Evolutionary conservation across 768 basidiomycete genomes (phyloP).

Genomic region (Suillus paluster): DNA sequence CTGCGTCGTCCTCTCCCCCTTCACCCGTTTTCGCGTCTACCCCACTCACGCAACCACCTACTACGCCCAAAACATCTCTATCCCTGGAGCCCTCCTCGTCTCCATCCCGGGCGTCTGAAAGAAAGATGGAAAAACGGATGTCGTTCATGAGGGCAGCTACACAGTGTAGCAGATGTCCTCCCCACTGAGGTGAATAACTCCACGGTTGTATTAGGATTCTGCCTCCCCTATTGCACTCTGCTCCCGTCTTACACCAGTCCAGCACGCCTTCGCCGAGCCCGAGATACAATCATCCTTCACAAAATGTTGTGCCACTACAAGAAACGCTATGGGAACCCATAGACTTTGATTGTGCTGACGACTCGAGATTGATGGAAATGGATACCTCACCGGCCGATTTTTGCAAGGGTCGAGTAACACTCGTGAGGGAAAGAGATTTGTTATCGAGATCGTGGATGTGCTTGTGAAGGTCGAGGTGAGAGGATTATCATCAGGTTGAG

Average conservation of each 20-base stretch:
- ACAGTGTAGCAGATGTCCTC: no score
- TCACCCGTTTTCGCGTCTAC: no score
- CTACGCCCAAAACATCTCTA: no score
- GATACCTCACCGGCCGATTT: constrained; percentile 46
- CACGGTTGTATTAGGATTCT: constrained; percentile 26
- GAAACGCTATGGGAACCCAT: constrained; percentile 57
- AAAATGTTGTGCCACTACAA: constrained; percentile 49
- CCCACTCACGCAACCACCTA: no score
- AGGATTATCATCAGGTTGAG: constrained; percentile 47
- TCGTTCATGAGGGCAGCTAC: constrained; percentile 52
- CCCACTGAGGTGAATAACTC: constrained; percentile 19
- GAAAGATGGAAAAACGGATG: constrained; percentile 54
- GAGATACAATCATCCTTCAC: constrained; percentile 51
- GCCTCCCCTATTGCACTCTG: constrained; percentile 27
- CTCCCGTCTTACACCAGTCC: constrained; percentile 19
- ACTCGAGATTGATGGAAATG: constrained; percentile 43
- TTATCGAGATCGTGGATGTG: constrained; percentile 47
- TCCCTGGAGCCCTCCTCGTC: no score
- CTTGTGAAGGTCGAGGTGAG: constrained; percentile 45
- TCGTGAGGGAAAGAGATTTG: constrained; percentile 50
- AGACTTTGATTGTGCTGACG: constrained; percentile 71
- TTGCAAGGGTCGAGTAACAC: constrained; percentile 42
- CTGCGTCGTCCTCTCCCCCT: no score
- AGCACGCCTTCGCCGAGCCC: constrained; percentile 42
- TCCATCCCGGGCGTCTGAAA: constrained; percentile 53